Evolutionary conservation across 106 monocot species (phyloP).

Genomic region (Allium cepa): DNA sequence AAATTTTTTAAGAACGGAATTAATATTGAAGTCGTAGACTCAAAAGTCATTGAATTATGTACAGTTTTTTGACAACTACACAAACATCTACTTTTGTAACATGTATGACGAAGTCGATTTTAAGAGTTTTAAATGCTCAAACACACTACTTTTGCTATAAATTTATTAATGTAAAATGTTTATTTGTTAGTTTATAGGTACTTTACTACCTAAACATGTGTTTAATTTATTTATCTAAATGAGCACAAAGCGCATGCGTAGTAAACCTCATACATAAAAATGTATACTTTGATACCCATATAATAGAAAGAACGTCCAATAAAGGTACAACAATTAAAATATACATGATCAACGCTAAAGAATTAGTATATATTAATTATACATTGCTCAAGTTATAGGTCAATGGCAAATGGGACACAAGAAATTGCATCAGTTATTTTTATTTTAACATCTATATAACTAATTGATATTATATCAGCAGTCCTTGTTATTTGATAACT

Average conservation of each 20-base stretch:
- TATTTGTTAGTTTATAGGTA: constrained; percentile 3
- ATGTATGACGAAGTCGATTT: not conserved
- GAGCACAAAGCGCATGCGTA: constrained; percentile 2
- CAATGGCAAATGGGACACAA: too few species aligned
- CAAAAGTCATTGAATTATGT: not conserved
- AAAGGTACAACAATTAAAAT: not conserved
- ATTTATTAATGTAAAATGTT: not conserved
- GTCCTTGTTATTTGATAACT: not conserved
- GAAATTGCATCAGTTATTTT: too few species aligned
- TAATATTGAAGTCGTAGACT: not conserved
- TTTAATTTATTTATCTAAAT: not conserved
- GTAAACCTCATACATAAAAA: not conserved
- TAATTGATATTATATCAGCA: not conserved
- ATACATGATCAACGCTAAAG: not conserved
- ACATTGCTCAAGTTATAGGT: not conserved
- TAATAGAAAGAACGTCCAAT: not conserved
- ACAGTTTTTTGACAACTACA: not conserved
- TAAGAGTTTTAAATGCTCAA: not conserved
- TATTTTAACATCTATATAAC: too few species aligned
- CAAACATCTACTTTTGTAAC: not conserved
- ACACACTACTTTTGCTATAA: not conserved
- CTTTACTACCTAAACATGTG: not conserved
- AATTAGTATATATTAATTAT: not conserved
- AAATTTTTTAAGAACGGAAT: not conserved
- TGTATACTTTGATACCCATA: not conserved